Percentiles rank a stretch among this genome's conserved stretches.
Conservation (phyloP, 2,329 filamentous ascomycete species). For the Kalmusia sp. region DNA sequence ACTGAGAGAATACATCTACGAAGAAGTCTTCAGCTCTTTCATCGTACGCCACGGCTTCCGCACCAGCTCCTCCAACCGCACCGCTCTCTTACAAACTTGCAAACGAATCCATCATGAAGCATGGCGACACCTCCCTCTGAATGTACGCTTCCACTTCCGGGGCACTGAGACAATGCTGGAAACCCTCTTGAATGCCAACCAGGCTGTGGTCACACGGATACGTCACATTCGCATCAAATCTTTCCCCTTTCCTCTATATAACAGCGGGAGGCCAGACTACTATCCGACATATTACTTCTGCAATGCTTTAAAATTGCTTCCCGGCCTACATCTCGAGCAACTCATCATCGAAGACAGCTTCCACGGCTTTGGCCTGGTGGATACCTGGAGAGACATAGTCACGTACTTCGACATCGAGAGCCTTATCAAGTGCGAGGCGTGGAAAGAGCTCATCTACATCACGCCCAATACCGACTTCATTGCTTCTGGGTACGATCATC, state of each 20-base stretch:
- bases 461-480: slow-evolving; percentile 45
- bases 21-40: slow-evolving; percentile 39
- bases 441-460: slow-evolving; percentile 41
- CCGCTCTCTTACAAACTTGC: slow-evolving; percentile 39
- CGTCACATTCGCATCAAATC: slow-evolving; percentile 39
- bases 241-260: slow-evolving; percentile 43
- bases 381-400: slow-evolving; percentile 42
- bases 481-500: slow-evolving; percentile 40
- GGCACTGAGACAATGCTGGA: slow-evolving; percentile 43
- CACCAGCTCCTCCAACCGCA: slow-evolving; percentile 28
- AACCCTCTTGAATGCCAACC: slow-evolving; percentile 38
- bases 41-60: slow-evolving; percentile 39
- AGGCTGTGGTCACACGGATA: slow-evolving; percentile 39
- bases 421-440: slow-evolving; percentile 39
- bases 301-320: slow-evolving; percentile 39
- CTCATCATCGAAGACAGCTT: slow-evolving; percentile 44
- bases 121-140: slow-evolving; percentile 40
- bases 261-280: slow-evolving; percentile 29
- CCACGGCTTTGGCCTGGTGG: slow-evolving; percentile 42
- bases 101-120: slow-evolving; percentile 39
- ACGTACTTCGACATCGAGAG: slow-evolving; percentile 45
- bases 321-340: slow-evolving; percentile 39
- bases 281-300: slow-evolving; percentile 42
- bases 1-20: slow-evolving; percentile 43
- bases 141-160: slow-evolving; percentile 39